These are phyloP conservation scores for Hypoxylon sp. DNA, from an alignment of 2,329 filamentous ascomycete genomes.

Conservation along the genomic window DNA sequence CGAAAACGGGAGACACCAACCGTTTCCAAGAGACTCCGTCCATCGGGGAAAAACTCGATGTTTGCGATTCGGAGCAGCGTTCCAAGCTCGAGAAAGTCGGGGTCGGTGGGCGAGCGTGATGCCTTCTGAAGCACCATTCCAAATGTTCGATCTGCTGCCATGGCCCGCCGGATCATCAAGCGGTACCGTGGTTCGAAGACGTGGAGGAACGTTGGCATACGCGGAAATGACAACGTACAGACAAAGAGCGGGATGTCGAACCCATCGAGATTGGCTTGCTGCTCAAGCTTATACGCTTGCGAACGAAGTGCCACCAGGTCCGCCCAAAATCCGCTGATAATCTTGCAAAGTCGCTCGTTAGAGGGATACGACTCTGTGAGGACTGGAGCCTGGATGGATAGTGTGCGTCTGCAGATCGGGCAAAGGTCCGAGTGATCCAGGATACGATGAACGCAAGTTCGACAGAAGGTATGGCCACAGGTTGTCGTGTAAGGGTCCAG, in stretches of 20 bases:
- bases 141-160: slow-evolving; percentile 78
- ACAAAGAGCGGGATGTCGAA: slow-evolving; percentile 78
- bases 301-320: slow-evolving; percentile 67
- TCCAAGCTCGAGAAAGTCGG: slow-evolving; percentile 74
- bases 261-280: slow-evolving; percentile 62
- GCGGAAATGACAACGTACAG: slow-evolving; percentile 81
- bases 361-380: slow-evolving; percentile 53
- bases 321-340: slow-evolving; percentile 75
- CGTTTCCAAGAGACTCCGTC: slow-evolving; percentile 82
- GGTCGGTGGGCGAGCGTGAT: slow-evolving; percentile 45
- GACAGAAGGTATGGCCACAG: slow-evolving; percentile 91
- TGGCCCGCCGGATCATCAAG: slow-evolving; percentile 82
- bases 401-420: slow-evolving; percentile 76
- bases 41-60: slow-evolving; percentile 77
- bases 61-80: slow-evolving; percentile 80
- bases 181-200: slow-evolving; percentile 94
- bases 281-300: slow-evolving; percentile 64
- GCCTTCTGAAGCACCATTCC: slow-evolving; percentile 83
- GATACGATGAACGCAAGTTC: slow-evolving; percentile 76
- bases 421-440: slow-evolving; percentile 81
- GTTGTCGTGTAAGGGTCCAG: slow-evolving; percentile 83
- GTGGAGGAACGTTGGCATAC: slow-evolving; percentile 85
- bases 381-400: slow-evolving; percentile 60
- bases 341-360: slow-evolving; percentile 69
- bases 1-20: slow-evolving; percentile 79